phyloP scores from a whole-genome alignment of 352 stramenopile species.

The Phytophthora fragariaefolia region DNA sequence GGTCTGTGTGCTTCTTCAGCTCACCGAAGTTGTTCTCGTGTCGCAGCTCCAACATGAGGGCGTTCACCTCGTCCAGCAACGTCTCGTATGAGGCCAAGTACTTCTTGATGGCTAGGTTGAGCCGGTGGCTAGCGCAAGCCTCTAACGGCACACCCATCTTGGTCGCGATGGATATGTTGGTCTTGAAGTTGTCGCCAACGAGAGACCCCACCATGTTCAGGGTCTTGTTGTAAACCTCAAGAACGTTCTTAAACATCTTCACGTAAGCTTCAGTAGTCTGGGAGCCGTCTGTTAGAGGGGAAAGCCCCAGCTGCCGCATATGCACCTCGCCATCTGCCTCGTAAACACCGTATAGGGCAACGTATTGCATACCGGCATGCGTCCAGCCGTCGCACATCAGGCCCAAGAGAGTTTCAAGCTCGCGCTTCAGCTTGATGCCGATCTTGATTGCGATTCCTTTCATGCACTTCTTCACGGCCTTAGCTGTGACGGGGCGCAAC shows the following conservation, averaged over 20 bases:
- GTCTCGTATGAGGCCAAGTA: background rate
- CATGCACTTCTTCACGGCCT: background rate
- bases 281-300: background rate
- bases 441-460: background rate
- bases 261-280: background rate
- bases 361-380: background rate
- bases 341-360: background rate
- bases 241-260: background rate
- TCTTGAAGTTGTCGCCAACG: background rate
- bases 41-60: background rate
- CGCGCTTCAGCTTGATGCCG: background rate
- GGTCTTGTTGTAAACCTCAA: background rate
- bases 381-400: background rate
- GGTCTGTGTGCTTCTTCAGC: background rate
- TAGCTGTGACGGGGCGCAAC: background rate
- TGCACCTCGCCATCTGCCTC: background rate
- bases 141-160: background rate
- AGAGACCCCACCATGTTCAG: background rate
- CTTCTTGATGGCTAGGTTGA: background rate
- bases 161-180: background rate
- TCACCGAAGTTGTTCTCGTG: background rate
- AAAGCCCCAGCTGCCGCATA: background rate
- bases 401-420: background rate
- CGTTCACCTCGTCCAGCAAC: background rate
- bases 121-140: background rate